Base-by-base conservation (phyloP, 2,329 filamentous ascomycete species). In the Hyphodiscus sp. region DNA sequence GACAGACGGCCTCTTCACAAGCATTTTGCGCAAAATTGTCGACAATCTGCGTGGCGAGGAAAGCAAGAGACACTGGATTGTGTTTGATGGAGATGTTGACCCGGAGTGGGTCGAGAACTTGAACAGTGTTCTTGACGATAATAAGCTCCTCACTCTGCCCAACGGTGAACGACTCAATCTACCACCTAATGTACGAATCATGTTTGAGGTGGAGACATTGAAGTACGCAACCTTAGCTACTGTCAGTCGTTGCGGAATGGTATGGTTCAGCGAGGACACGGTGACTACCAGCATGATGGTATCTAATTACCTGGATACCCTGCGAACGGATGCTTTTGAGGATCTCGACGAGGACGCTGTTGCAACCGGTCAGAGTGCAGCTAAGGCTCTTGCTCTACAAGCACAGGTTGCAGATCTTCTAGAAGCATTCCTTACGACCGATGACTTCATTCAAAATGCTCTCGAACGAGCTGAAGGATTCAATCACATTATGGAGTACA, bases 241-340 rank as follows among this genome's bases (percentile, higher is more conserved):
- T n/a, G 94, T 99, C 67, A 95, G 89, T 84, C 91, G 94, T 74
- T 99, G 94, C 70, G 94, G 94, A 79, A 99, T 99, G 94, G 95
- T 99, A 15, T 99, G 94, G 94, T 99, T 97, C 74, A 99, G 91
- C 68, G 92, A 96, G 65, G 95, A 99, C 67, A 97, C 91, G 26
- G 92, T 99, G 42, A 92, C 90, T 30, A 82, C 92, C 1, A 81
- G 81, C 61, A 96, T 99, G 87, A 88, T 97, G 83, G 86, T 97
- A 42, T 78, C 83, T 58, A 89, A 97, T 71, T 96, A 99, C 66
- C 81, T 99, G 50, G 83, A 94, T 56, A 84, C 86, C 46, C 81
- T 99, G 41, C 85, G 86, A 62, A 87, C 83, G 2, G 85, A 89
- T 53, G 83, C 89, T 0, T 96, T 99, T 64, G 94, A 99, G 65